A percentile compares a stretch with the other conserved stretches of the same genome.
These are phyloP conservation scores for Paracoccidioides lutzii DNA, from an alignment of 2,329 filamentous ascomycete genomes.

Conservation along the genomic window DNA sequence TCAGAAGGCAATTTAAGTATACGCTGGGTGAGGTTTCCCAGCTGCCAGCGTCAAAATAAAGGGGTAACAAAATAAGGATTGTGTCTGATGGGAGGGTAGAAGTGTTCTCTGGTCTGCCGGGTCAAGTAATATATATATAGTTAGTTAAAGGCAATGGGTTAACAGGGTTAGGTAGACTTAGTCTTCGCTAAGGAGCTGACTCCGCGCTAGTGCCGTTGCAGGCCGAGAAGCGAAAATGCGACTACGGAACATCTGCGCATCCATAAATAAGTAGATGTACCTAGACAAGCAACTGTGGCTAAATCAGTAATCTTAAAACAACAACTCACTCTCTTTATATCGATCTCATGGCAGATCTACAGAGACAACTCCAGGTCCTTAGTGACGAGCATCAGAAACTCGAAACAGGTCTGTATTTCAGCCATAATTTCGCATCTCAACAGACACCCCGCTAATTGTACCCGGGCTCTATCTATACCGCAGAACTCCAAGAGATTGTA, in stretches of 20 bases:
- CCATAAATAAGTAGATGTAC: background rate
- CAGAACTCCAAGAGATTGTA: slow-evolving; percentile 68
- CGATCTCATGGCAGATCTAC: slow-evolving; percentile 52
- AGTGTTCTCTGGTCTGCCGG: background rate
- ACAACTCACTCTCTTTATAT: background rate
- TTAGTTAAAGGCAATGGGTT: background rate
- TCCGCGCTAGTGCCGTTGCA: slow-evolving; percentile 10
- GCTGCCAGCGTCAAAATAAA: background rate
- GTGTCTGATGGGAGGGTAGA: background rate
- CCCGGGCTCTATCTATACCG: background rate
- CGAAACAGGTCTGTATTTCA: slow-evolving; percentile 53
- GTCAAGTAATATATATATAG: background rate
- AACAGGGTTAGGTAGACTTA: background rate
- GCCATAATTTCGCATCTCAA: background rate
- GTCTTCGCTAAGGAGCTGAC: too few relatives aligned
- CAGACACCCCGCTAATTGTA: background rate
- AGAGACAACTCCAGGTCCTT: slow-evolving; percentile 66
- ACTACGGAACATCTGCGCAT: background rate
- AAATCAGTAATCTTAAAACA: background rate
- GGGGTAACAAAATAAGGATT: background rate
- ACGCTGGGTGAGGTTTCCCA: background rate
- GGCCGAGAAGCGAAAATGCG: background rate
- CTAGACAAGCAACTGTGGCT: background rate
- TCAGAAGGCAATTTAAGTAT: background rate
- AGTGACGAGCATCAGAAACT: slow-evolving; percentile 80